Percentiles rank a stretch among this genome's conserved stretches.
These are phyloP conservation scores for Eimeria falciformis DNA, from an alignment of 169 alveolate species.

Conservation along the genomic window DNA sequence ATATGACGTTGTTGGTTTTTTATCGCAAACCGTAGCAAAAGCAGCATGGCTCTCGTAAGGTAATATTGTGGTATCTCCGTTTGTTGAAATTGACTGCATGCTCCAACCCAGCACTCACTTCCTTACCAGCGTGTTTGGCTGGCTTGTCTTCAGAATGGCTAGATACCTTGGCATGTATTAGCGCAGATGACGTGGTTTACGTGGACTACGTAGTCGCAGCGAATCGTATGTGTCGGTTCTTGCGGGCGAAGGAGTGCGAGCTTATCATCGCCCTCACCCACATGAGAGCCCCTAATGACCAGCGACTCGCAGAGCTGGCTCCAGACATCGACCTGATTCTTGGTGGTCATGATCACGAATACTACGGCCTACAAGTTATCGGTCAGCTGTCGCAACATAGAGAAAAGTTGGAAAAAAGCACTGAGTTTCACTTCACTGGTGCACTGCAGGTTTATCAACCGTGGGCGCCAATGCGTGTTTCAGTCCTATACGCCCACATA, in stretches of 20 bases:
- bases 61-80: not conserved
- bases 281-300: constrained; percentile 93
- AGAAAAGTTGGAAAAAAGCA: too few relatives aligned
- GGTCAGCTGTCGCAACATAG: constrained; percentile 54
- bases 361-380: constrained; percentile 79
- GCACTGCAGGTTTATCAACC: too few relatives aligned
- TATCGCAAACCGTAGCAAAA: not conserved
- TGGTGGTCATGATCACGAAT: constrained; percentile 95
- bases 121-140: not conserved
- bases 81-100: not conserved
- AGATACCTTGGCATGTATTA: constrained; percentile 88
- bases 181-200: constrained; percentile 86
- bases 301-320: constrained; percentile 85
- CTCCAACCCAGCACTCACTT: too few relatives aligned
- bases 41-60: not conserved
- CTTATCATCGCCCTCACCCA: constrained; percentile 94
- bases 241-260: constrained; percentile 89
- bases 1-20: not conserved
- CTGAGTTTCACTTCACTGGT: too few relatives aligned
- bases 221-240: constrained; percentile 79
- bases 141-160: constrained; percentile 87
- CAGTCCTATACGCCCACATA: too few relatives aligned
- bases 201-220: constrained; percentile 88
- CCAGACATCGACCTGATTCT: constrained; percentile 89
- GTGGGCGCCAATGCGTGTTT: too few relatives aligned